Evolutionary conservation across 2,329 filamentous ascomycete genomes (phyloP), one percentile per base, ranked within the genome.

Genomic region (Aspergillus aculeatinus): DNA sequence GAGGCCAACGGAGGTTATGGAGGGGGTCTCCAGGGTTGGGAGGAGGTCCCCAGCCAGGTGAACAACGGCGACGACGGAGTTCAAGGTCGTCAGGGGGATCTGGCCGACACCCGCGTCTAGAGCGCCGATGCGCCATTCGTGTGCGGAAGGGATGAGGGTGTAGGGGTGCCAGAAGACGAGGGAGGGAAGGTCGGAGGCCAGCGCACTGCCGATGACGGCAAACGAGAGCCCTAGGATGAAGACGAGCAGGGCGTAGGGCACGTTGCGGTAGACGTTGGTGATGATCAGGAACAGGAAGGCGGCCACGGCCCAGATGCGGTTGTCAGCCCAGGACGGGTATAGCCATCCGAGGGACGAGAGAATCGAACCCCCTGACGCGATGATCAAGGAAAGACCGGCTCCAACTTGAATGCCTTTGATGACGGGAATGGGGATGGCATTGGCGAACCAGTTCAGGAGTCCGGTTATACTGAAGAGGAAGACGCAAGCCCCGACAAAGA

Each of bases 401-500:
- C 94, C 94, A 51, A 97, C 86, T 76, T 98, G 95, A 65, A 98
- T 97, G 31, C 94, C 94, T 73, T 96, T 96, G 56, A 98, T 88
- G 0, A 98, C 89, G 0, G 93, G 91, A 14, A 93, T 85, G 0
- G 94, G 94, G 9, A 96, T 89, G 14, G 87, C 81, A n/a, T 81
- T 78, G 9, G 90, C 88, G 55, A 91, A 87, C 82, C 87, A 89
- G 59, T 82, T 83, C 33, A 97, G 80, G n/a, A 95, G 77, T 0
- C 94, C 91, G 0, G 92, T 96, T 4, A 87, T 72, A 70, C 89
- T 93, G 72, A 97, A 87, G 1, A 96, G 6, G 9, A 94, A 82
- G 9, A 97, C 88, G 23, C 89, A 84, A 6, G 79, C 79, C 2
- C 88, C 87, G 35, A 96, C 92, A 60, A 91, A 89, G 42, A 94